These are phyloP conservation scores for Blastobotrys malaysiensis DNA, from an alignment of 1,139 yeast species.

Conservation along the genomic window DNA sequence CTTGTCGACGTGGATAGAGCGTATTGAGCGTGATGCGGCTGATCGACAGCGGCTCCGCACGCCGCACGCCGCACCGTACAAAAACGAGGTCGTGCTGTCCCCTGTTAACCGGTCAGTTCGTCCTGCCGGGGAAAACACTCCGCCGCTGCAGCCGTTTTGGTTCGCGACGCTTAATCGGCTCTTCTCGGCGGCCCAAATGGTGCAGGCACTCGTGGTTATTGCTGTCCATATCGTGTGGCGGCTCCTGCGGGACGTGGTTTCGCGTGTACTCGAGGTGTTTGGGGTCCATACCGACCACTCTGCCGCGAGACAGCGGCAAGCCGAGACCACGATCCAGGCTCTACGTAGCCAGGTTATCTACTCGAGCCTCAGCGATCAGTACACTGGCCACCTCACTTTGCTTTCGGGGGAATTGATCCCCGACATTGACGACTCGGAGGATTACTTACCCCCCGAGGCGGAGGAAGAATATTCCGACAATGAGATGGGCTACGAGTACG, in stretches of 20 bases:
- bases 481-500: conserved; percentile 17
- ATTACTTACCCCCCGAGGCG: conserved; percentile 19
- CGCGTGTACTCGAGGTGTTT: not conserved
- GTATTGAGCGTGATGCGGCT: not conserved
- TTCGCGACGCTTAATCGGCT: conserved; percentile 16
- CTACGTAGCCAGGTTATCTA: conserved; percentile 18
- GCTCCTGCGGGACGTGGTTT: conserved; percentile 2
- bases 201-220: conserved; percentile 15
- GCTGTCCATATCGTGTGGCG: conserved; percentile 11
- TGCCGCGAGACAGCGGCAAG: conserved; percentile 7
- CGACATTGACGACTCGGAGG: conserved; percentile 24
- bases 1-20: conserved; percentile 56
- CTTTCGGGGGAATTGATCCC: conserved; percentile 24
- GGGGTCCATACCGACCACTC: not conserved
- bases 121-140: not conserved
- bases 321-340: conserved; percentile 8
- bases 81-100: conserved; percentile 15
- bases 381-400: conserved; percentile 17
- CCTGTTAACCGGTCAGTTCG: not conserved
- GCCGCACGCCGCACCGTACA: conserved; percentile 14
- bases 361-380: conserved; percentile 15
- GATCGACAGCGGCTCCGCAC: not conserved
- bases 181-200: conserved; percentile 19
- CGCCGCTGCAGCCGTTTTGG: conserved; percentile 5
- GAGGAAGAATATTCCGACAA: conserved; percentile 17